Evolutionary conservation across 352 stramenopile genomes (phyloP).

Genomic region (Globisporangium abappressorium): DNA sequence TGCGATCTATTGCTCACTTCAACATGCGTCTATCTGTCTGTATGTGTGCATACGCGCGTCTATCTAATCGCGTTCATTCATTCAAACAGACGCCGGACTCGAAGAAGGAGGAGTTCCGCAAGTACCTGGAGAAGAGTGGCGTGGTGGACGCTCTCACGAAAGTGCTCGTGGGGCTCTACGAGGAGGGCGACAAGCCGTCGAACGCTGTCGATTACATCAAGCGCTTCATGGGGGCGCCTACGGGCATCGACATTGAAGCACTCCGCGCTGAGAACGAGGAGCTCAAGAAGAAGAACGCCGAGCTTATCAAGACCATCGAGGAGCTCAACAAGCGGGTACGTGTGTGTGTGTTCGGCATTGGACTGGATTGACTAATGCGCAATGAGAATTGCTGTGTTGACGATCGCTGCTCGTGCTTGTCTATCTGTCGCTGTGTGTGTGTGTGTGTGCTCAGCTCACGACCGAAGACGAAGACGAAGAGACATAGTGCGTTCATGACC

Average conservation of each 20-base stretch:
- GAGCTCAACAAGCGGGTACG: conserved; percentile 88
- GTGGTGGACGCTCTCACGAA: conserved; percentile 98
- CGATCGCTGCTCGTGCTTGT: too few relatives aligned
- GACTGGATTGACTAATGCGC: too few relatives aligned
- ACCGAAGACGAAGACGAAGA: conserved; percentile 69
- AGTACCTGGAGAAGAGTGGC: conserved; percentile 97
- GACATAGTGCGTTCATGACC: conserved; percentile 15
- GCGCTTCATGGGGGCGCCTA: conserved; percentile 92
- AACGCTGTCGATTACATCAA: conserved; percentile 98
- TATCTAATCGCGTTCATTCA: background rate
- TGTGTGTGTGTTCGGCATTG: too few relatives aligned
- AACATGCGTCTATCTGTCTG: background rate
- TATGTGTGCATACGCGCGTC: background rate
- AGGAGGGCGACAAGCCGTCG: conserved; percentile 94
- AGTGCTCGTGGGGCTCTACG: conserved; percentile 95
- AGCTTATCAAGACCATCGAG: conserved; percentile 89
- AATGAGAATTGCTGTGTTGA: too few relatives aligned
- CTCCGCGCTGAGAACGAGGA: conserved; percentile 88
- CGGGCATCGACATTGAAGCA: conserved; percentile 89
- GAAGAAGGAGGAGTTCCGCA: conserved; percentile 99
- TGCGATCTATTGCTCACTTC: background rate
- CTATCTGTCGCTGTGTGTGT: background rate
- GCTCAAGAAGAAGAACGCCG: conserved; percentile 91
- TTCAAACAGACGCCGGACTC: conserved; percentile 91
- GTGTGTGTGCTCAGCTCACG: conserved; percentile 35